These are phyloP conservation scores for Yamadazyma takamatsuzukensis DNA, from an alignment of 805 yeast species.

Conservation along the genomic window DNA sequence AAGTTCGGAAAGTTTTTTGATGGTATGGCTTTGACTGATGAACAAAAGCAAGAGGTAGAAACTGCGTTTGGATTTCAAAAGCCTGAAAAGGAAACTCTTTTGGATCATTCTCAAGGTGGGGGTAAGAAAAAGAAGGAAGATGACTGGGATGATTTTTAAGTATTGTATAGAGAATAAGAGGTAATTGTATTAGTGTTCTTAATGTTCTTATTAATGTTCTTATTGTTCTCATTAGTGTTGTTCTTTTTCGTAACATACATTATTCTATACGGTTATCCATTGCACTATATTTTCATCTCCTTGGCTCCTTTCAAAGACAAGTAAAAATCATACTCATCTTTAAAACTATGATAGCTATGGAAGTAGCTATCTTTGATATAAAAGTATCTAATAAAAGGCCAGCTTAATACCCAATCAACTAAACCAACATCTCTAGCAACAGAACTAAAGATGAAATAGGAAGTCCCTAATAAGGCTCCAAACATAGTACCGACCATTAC, in stretches of 20 bases:
- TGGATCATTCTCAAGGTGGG: constrained; percentile 47
- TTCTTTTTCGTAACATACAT: too few relatives aligned
- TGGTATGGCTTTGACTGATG: constrained; percentile 39
- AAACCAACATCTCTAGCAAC: constrained; percentile 65
- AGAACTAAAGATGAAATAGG: constrained; percentile 51
- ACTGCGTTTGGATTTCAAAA: constrained; percentile 66
- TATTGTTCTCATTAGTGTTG: neutral
- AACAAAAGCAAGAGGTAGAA: constrained; percentile 36
- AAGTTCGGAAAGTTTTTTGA: constrained; percentile 56
- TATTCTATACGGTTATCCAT: too few relatives aligned
- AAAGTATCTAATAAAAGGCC: constrained; percentile 51
- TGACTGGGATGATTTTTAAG: constrained; percentile 66
- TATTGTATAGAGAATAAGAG: neutral
- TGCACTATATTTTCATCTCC: too few relatives aligned
- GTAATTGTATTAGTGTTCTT: too few relatives aligned
- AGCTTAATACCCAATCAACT: constrained; percentile 57
- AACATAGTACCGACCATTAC: constrained; percentile 66
- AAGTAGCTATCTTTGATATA: constrained; percentile 60
- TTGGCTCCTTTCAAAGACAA: constrained; percentile 8
- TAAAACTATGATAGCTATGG: constrained; percentile 42
- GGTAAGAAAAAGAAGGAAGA: constrained; percentile 38
- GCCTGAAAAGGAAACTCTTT: constrained; percentile 57
- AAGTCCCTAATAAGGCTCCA: constrained; percentile 59
- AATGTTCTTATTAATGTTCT: neutral
- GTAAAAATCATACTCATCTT: constrained; percentile 41